Base-by-base conservation (phyloP, 2,329 filamentous ascomycete genomes). In the Chaetomiaceae sp. region DNA sequence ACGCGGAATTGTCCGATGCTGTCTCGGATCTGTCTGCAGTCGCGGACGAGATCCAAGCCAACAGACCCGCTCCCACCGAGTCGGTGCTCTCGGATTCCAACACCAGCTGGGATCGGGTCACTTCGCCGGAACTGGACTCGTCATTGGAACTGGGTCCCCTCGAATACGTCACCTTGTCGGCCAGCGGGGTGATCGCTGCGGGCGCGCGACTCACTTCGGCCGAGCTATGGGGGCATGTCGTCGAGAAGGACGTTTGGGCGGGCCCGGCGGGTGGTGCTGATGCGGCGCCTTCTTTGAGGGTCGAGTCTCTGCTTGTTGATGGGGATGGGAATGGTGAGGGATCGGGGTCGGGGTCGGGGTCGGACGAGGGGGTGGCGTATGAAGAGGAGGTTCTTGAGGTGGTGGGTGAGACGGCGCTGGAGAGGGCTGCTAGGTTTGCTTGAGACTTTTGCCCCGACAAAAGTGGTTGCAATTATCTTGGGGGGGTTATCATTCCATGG, bases 341-440 rank as follows among this genome's bases (percentile, higher is more conserved):
- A 9, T 10, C 19, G n/a, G n/a, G n/a, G n/a, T n/a, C n/a, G n/a
- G n/a, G n/a, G n/a, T n/a, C 14, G 1, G 46, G 40, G 9, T 51
- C 44, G 27, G 45, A 42, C 16, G 38, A 14, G 30, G 51, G 53
- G 30, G 25, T 46, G 5, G 53, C 49, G 46, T 54, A 45, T 27
- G 48, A 54, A 17, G 50, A 60, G 19, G 57, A 50, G 14, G 21
- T 53, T 7, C 16, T 59, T 5, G 53, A 54, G 31, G 25, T 53
- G 4, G 55, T 44, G 30, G 37, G 8, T 5, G 55, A 58, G 44
- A 44, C 56, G 9, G 51, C 38, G 38, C 25, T 59, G 23, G 55
- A 57, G 42, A 14, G 47, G 19, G 33, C 43, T 14, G 47, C 41
- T 10, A 47, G 30, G 34, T 31, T 52, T 50, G 33, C 30, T 31